Percentiles rank a stretch among this genome's conserved stretches.
Evolutionary conservation across 352 stramenopile species (phyloP).

Genomic region (Pythium biforme): DNA sequence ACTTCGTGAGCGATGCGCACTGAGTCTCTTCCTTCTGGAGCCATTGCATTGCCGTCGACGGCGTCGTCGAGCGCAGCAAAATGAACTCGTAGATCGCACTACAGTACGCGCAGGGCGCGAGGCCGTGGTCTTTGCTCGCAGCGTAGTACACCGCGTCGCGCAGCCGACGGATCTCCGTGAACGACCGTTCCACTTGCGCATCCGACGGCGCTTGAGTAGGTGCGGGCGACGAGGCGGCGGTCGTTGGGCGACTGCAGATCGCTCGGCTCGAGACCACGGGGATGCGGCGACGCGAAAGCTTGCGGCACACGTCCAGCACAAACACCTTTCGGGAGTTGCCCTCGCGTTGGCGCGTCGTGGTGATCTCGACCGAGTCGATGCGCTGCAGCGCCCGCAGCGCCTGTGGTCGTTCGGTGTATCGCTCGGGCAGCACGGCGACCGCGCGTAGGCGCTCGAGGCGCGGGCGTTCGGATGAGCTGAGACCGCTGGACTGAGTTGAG

Average conservation of each 20-base stretch:
- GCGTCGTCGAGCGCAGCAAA: constrained; percentile 8
- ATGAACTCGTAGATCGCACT: constrained; percentile 14
- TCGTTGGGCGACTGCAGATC: background rate
- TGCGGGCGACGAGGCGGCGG: background rate
- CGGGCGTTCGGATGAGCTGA: background rate
- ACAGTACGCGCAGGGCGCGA: constrained; percentile 18
- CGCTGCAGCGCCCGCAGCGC: constrained; percentile 14
- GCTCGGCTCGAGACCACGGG: constrained; percentile 3
- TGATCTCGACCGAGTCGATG: constrained; percentile 13
- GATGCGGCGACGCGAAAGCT: constrained; percentile 16
- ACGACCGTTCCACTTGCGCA: background rate
- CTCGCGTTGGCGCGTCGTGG: background rate
- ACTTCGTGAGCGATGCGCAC: constrained; percentile 10
- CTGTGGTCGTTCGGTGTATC: constrained; percentile 4
- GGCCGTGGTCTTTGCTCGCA: constrained; percentile 16
- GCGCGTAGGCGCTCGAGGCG: constrained; percentile 4
- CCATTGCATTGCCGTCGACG: constrained; percentile 1
- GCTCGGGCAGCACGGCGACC: constrained; percentile 8
- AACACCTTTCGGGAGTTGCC: background rate
- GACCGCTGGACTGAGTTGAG: background rate
- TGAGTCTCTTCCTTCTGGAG: constrained; percentile 8
- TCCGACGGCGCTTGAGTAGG: background rate
- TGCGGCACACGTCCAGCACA: constrained; percentile 8
- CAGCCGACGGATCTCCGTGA: constrained; percentile 15
- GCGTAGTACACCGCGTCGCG: constrained; percentile 25